phyloP scores from a whole-genome alignment of 768 basidiomycete species.

The Mycena leptocephala region DNA sequence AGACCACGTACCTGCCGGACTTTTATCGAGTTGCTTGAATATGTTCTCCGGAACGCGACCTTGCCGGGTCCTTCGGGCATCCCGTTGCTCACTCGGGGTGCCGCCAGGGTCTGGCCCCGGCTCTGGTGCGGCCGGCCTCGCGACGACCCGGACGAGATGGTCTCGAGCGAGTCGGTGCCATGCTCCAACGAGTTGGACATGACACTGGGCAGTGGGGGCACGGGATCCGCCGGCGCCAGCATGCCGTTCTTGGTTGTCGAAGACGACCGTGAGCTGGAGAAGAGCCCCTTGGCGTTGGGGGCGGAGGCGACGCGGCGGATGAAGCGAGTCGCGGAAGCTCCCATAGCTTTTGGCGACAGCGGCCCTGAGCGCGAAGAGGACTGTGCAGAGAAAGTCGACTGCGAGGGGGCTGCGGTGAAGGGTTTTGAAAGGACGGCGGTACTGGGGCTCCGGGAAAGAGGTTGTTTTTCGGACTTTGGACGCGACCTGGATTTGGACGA shows the following conservation, averaged over 20 bases:
- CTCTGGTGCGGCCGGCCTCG: conserved; percentile 65
- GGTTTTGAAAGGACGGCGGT: conserved; percentile 42
- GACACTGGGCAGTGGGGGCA: conserved; percentile 71
- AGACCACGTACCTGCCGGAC: conserved; percentile 76
- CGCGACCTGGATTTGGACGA: conserved; percentile 53
- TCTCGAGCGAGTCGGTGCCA: conserved; percentile 83
- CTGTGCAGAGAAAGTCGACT: conserved; percentile 61
- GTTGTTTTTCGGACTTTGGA: conserved; percentile 66
- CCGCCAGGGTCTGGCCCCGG: conserved; percentile 55
- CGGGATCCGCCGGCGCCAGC: conserved; percentile 77
- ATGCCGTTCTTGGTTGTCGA: conserved; percentile 84
- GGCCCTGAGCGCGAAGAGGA: conserved; percentile 68
- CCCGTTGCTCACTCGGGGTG: conserved; percentile 64
- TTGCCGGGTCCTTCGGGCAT: conserved; percentile 68
- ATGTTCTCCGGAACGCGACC: conserved; percentile 91
- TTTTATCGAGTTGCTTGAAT: conserved; percentile 98
- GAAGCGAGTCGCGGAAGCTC: conserved; percentile 88
- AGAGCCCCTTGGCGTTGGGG: conserved; percentile 95
- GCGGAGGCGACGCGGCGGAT: conserved; percentile 97
- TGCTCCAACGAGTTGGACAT: conserved; percentile 68
- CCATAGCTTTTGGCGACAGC: conserved; percentile 78
- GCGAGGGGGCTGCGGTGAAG: conserved; percentile 63
- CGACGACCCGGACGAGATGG: conserved; percentile 84
- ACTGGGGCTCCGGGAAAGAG: conserved; percentile 41
- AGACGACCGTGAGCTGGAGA: conserved; percentile 73